A percentile compares a stretch with the other conserved stretches of the same genome.
Conservation (phyloP, 2,329 filamentous ascomycete species). For the Claviceps fusiformis region DNA sequence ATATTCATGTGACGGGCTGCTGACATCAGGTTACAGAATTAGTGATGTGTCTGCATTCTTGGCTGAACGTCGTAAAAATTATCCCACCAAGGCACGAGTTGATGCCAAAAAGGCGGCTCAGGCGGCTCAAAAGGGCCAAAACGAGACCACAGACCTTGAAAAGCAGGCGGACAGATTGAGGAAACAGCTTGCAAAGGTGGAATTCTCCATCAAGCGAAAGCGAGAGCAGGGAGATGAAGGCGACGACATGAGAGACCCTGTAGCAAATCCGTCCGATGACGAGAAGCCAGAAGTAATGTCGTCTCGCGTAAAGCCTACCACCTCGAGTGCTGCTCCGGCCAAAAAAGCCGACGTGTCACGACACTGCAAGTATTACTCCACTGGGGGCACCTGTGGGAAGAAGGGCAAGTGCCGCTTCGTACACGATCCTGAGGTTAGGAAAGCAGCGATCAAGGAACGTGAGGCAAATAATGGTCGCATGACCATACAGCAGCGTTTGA, state of each 20-base stretch:
- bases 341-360: constrained; percentile 48
- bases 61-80: constrained; percentile 65
- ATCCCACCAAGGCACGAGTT: constrained; percentile 61
- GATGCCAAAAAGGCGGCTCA: constrained; percentile 45
- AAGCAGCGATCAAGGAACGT: constrained; percentile 49
- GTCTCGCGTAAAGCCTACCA: constrained; percentile 25
- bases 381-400: constrained; percentile 55
- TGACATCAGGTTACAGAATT: constrained; percentile 24
- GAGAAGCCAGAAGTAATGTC: constrained; percentile 46
- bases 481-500: constrained; percentile 51
- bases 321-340: constrained; percentile 29
- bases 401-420: constrained; percentile 65
- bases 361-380: constrained; percentile 60
- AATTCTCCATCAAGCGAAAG: constrained; percentile 56
- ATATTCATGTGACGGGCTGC: not conserved
- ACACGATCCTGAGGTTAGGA: constrained; percentile 49
- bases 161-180: constrained; percentile 49
- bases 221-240: constrained; percentile 54
- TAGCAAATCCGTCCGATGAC: constrained; percentile 40
- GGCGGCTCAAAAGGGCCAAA: constrained; percentile 33
- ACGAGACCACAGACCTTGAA: constrained; percentile 48
- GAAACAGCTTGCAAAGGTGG: constrained; percentile 54
- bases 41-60: constrained; percentile 70
- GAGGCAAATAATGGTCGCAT: constrained; percentile 52
- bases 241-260: constrained; percentile 47